Evolutionary conservation across 208 protist genomes (phyloP), one percentile per base, ranked within the genome.

Genomic region (Zelonia costaricensis): DNA sequence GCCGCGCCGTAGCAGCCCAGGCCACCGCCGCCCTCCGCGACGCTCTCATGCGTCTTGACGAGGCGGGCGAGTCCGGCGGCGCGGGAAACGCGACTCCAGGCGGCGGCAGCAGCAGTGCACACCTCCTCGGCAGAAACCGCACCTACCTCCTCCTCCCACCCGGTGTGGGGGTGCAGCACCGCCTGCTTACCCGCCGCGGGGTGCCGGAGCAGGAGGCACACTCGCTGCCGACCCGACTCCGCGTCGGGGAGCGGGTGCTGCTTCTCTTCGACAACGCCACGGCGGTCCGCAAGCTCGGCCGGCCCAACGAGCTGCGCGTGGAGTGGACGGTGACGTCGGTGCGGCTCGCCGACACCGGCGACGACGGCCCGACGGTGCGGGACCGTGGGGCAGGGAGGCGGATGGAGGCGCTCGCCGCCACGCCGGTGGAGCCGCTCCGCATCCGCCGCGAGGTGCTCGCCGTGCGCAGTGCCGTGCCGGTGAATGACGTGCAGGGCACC

Each of bases 111-210:
- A 25, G 15, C 25, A 20, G 44, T 18, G n/a, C n/a, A n/a, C n/a
- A n/a, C n/a, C n/a, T n/a, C n/a, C n/a, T n/a, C n/a, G 18, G 56
- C 12, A 16, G 43, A 22, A 42, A 46, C 27, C 40, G 44, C 28
- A 48, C 22, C 35, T 74, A 76, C 71, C 38, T 91, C 22, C 42
- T 60, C 28, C 74, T 93, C 2, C 89, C 89, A 1, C 57, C 63
- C 0, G 82, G 82, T 20, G 51, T 93, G 4, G 62, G 61, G 4
- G 59, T 87, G 23, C 76, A 78, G 35, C 80, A 81, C 46, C 69
- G 83, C 27, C 74, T 85, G 23, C 74, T 88, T 38, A 95, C 78
- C 10, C 71, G 68, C 10, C 80, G 89, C 10, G 89, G 89, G 13
- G 71, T 91, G 5, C 53, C 67, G 13, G 59, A 78, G 35, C 62